These are phyloP conservation scores for Parasarocladium wereldwijsianum DNA, from an alignment of 2,329 filamentous ascomycete genomes.

Conservation along the genomic window DNA sequence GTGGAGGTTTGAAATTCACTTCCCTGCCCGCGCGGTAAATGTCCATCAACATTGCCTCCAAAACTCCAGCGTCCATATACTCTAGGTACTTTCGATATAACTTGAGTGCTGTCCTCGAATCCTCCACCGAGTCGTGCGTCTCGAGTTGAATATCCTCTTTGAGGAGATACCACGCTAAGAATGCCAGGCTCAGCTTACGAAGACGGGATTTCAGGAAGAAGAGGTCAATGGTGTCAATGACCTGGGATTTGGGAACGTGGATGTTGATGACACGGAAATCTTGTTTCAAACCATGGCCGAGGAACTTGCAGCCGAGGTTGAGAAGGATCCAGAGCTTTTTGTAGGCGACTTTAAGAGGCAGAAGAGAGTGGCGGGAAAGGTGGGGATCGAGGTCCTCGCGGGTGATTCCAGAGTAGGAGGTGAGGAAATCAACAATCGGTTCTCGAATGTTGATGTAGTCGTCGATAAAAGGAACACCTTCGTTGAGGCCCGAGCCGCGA, in stretches of 20 bases:
- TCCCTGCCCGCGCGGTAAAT: constrained; percentile 50
- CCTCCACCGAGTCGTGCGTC: constrained; percentile 90
- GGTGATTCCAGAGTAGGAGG: constrained; percentile 83
- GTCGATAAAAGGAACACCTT: constrained; percentile 84
- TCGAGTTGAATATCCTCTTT: constrained; percentile 89
- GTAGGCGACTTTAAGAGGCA: constrained; percentile 82
- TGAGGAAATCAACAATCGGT: constrained; percentile 87
- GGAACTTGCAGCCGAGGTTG: constrained; percentile 84
- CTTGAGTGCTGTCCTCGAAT: constrained; percentile 79
- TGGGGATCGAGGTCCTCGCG: constrained; percentile 70
- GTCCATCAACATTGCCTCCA: constrained; percentile 73
- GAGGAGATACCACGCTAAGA: constrained; percentile 79
- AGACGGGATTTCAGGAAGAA: constrained; percentile 72
- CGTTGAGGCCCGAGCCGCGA: constrained; percentile 60
- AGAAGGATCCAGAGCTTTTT: constrained; percentile 96
- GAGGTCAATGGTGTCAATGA: constrained; percentile 86
- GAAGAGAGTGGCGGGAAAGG: constrained; percentile 66
- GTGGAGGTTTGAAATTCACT: constrained; percentile 35
- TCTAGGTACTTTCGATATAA: constrained; percentile 83
- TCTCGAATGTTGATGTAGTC: constrained; percentile 92
- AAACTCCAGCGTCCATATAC: constrained; percentile 70
- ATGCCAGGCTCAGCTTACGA: constrained; percentile 80
- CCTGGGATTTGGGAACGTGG: constrained; percentile 76
- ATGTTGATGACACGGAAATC: constrained; percentile 99
- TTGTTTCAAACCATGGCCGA: constrained; percentile 84